Evolutionary conservation across 2,329 filamentous ascomycete species (phyloP).

Genomic region (Ceratocystis variospora): DNA sequence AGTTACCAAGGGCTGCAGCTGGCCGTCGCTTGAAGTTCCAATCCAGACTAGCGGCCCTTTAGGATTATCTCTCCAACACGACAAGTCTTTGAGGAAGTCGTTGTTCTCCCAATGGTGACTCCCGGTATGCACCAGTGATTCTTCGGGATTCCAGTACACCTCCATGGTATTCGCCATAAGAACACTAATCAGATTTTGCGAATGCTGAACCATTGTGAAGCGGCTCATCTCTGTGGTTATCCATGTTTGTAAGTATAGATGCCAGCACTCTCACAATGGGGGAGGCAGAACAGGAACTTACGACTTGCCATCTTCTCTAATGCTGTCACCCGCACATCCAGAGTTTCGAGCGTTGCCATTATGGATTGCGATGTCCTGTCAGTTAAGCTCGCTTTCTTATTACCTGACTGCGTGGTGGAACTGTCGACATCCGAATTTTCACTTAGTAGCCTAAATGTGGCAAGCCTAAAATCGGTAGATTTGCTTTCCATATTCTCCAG

Average conservation of each 20-base stretch:
- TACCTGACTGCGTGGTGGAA: not conserved
- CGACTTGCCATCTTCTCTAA: slow-evolving; percentile 6
- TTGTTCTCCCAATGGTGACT: slow-evolving; percentile 17
- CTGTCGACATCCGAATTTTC: not conserved
- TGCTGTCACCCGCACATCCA: slow-evolving; percentile 13
- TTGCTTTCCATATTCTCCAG: slow-evolving; percentile 10
- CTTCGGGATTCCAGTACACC: slow-evolving; percentile 24
- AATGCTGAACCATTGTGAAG: slow-evolving; percentile 14
- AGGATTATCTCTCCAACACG: slow-evolving; percentile 10
- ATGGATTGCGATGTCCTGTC: slow-evolving; percentile 31
- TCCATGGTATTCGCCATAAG: slow-evolving; percentile 20
- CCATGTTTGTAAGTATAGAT: not conserved
- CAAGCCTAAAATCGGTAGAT: slow-evolving; percentile 3
- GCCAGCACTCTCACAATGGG: not conserved
- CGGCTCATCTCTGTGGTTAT: slow-evolving; percentile 12
- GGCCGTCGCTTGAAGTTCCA: slow-evolving; percentile 6
- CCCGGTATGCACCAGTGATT: slow-evolving; percentile 1
- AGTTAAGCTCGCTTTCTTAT: slow-evolving; percentile 36
- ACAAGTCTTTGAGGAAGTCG: slow-evolving; percentile 13
- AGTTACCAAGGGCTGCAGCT: slow-evolving; percentile 13
- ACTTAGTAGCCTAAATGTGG: not conserved
- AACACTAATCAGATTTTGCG: slow-evolving; percentile 9
- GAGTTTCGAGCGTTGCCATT: slow-evolving; percentile 13
- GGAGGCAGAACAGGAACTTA: not conserved
- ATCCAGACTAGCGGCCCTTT: slow-evolving; percentile 16